These are phyloP conservation scores for Chaetoceros tenuissimus DNA, from an alignment of 108 stramenopile species.

Conservation along the genomic window DNA sequence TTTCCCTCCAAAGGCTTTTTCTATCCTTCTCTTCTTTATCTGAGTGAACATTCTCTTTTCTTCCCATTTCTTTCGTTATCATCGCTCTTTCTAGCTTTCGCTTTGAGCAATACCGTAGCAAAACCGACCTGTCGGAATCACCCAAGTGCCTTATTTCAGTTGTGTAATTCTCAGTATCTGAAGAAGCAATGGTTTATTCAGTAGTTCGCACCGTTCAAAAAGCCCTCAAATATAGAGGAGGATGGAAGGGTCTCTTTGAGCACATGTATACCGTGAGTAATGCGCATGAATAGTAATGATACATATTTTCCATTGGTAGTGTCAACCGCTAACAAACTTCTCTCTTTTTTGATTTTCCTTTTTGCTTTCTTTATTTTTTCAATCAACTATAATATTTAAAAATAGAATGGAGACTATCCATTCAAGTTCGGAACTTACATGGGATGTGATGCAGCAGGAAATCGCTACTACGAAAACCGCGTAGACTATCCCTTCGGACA, in stretches of 20 bases:
- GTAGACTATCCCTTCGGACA: conserved; percentile 90
- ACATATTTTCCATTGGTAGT: neutral
- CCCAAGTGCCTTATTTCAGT: neutral
- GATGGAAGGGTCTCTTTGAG: conserved; percentile 81
- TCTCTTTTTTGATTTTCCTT: conserved; percentile 1
- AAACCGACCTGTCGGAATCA: no score
- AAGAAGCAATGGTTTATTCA: conserved; percentile 53
- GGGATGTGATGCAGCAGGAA: conserved; percentile 85
- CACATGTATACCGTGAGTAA: conserved; percentile 86
- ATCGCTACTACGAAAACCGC: conserved; percentile 94
- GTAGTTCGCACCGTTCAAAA: conserved; percentile 54
- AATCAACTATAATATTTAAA: neutral
- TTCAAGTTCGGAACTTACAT: conserved; percentile 96
- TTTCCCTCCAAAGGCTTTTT: no score
- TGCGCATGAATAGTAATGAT: neutral
- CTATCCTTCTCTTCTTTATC: no score
- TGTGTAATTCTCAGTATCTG: neutral
- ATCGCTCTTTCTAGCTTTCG: no score
- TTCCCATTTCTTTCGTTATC: no score
- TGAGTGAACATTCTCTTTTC: no score
- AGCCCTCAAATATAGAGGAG: conserved; percentile 77
- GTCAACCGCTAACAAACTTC: neutral
- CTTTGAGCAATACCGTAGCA: no score
- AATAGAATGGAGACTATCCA: conserved; percentile 86
- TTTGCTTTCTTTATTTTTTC: conserved; percentile 1